A percentile compares a stretch with the other conserved stretches of the same genome.
phyloP scores from a whole-genome alignment of 169 alveolate genomes.

The Plasmodium gaboni region DNA sequence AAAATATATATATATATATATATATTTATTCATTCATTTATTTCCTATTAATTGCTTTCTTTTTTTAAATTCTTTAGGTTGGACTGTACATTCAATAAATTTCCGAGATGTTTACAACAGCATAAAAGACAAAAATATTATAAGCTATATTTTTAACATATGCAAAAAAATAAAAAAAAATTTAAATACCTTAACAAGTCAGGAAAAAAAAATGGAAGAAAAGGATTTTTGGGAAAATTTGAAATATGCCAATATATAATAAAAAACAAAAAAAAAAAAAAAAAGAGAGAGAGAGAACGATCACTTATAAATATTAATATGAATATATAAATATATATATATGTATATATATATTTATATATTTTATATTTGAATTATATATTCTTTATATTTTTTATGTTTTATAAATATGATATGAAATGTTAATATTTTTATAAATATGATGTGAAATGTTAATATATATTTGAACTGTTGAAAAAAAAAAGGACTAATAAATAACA shows the following conservation, averaged over 20 bases:
- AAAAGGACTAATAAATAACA: too few relatives aligned
- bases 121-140: constrained; percentile 67
- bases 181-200: constrained; percentile 40
- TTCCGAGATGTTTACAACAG: constrained; percentile 72
- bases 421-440: too few relatives aligned
- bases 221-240: constrained; percentile 64
- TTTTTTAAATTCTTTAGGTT: constrained; percentile 18
- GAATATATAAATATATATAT: neutral
- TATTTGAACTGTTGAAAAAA: too few relatives aligned
- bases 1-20: too few relatives aligned
- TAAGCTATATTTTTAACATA: constrained; percentile 57
- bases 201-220: constrained; percentile 59
- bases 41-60: neutral
- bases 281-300: neutral
- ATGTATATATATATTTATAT: too few relatives aligned
- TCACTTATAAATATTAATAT: neutral
- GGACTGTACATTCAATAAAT: constrained; percentile 62
- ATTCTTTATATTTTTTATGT: too few relatives aligned
- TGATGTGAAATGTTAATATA: too few relatives aligned
- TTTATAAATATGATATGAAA: too few relatives aligned
- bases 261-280: neutral
- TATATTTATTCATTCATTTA: too few relatives aligned
- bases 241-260: constrained; percentile 49
- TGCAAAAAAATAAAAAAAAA: constrained; percentile 61
- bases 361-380: too few relatives aligned